Evolutionary conservation across 208 protist genomes (phyloP).

Genomic region (Acanthamoeba culbertsoni): DNA sequence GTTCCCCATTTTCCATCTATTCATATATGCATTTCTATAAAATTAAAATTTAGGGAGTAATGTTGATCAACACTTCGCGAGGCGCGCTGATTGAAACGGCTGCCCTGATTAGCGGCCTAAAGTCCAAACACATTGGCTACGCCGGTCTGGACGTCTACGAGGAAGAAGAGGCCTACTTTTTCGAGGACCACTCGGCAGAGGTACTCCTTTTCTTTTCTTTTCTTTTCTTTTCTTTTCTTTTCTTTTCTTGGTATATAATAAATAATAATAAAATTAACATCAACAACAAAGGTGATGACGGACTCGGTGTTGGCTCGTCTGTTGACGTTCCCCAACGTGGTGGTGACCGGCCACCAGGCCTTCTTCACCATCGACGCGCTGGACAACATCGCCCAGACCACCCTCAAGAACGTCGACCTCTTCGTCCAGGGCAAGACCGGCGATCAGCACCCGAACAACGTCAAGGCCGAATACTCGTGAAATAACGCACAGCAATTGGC

Average conservation of each 20-base stretch:
- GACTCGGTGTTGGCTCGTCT: constrained; percentile 65
- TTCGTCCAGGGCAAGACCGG: constrained; percentile 46
- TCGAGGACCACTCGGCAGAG: constrained; percentile 71
- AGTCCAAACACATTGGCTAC: constrained; percentile 72
- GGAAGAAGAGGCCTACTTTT: constrained; percentile 80
- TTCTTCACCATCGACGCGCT: constrained; percentile 78
- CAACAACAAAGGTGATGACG: not conserved
- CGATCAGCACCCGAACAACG: constrained; percentile 49
- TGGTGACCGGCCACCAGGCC: constrained; percentile 75
- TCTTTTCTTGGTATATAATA: too few relatives aligned
- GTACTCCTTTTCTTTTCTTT: too few relatives aligned
- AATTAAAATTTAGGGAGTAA: too few relatives aligned
- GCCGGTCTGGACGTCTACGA: constrained; percentile 85
- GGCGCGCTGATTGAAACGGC: constrained; percentile 81
- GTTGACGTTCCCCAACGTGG: constrained; percentile 74
- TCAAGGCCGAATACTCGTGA: constrained; percentile 8
- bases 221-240: too few relatives aligned
- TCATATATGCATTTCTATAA: too few relatives aligned
- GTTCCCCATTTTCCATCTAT: too few relatives aligned
- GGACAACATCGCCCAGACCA: constrained; percentile 64
- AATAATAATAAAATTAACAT: not conserved
- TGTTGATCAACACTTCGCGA: constrained; percentile 84
- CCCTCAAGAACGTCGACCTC: constrained; percentile 64
- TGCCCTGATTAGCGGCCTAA: constrained; percentile 77
- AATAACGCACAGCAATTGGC: too few relatives aligned